A percentile compares a stretch with the other conserved stretches of the same genome.
Evolutionary conservation across 2,329 filamentous ascomycete genomes (phyloP).

Genomic region (Sporothrix schenckii): DNA sequence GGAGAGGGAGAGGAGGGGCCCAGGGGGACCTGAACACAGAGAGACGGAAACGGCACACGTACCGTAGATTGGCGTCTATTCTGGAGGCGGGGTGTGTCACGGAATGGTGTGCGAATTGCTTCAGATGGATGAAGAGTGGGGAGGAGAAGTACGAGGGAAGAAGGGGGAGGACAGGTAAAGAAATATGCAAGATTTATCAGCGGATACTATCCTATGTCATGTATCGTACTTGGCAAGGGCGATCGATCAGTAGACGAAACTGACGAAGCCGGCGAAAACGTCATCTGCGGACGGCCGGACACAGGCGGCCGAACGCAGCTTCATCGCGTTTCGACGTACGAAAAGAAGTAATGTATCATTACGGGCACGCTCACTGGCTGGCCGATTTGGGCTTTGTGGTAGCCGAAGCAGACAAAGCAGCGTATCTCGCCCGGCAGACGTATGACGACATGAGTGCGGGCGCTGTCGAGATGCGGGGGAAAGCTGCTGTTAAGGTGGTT

Average conservation of each 20-base stretch:
- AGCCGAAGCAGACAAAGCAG: not conserved
- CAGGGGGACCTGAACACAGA: not conserved
- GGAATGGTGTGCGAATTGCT: slow-evolving; percentile 24
- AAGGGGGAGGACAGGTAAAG: not conserved
- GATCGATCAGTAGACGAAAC: slow-evolving; percentile 2
- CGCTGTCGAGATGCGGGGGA: not conserved
- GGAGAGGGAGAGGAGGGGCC: not conserved
- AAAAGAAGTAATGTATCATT: slow-evolving; percentile 29
- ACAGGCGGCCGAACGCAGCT: not conserved
- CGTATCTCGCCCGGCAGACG: slow-evolving; percentile 17
- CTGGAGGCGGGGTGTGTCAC: slow-evolving; percentile 1
- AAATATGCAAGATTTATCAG: slow-evolving; percentile 24
- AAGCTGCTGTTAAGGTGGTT: not conserved
- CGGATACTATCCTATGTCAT: slow-evolving; percentile 11
- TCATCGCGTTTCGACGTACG: slow-evolving; percentile 7
- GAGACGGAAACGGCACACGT: slow-evolving; percentile 20
- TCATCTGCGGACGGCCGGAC: slow-evolving; percentile 9
- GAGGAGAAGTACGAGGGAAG: not conserved
- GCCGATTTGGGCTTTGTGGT: not conserved
- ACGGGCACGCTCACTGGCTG: slow-evolving; percentile 28
- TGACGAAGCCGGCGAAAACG: not conserved
- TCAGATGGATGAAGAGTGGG: slow-evolving; percentile 11
- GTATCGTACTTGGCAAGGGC: not conserved
- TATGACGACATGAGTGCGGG: slow-evolving; percentile 32
- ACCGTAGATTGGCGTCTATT: not conserved